Conservation (phyloP, 495 filamentous ascomycete genomes). For the Trichocladium antarcticum region DNA sequence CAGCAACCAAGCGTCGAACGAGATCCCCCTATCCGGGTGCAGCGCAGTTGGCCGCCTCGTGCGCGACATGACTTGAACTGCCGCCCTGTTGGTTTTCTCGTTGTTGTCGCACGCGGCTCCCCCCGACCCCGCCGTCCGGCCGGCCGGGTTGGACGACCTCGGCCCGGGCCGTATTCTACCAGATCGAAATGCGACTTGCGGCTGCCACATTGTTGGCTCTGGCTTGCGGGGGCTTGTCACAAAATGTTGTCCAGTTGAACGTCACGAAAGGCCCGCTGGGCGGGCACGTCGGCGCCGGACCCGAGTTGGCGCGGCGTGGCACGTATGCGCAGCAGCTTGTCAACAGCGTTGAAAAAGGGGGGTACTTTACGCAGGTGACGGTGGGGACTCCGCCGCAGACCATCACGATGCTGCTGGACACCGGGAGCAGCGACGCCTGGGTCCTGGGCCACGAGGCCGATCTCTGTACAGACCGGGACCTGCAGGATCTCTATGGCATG, state of each 20-base stretch:
- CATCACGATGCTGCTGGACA: constrained; percentile 50
- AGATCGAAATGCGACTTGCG: constrained; percentile 12
- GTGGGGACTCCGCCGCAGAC: constrained; percentile 61
- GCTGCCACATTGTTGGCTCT: constrained; percentile 13
- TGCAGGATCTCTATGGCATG: constrained; percentile 29
- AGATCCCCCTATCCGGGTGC: too few species aligned
- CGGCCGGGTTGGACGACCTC: constrained; percentile 1
- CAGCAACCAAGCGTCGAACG: too few species aligned
- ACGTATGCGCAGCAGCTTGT: constrained; percentile 30
- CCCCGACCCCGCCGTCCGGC: not conserved
- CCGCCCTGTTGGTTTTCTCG: too few species aligned
- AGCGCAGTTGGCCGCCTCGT: too few species aligned
- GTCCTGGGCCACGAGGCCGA: constrained; percentile 35
- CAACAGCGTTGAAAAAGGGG: constrained; percentile 40
- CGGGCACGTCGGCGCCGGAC: constrained; percentile 10
- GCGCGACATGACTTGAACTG: too few species aligned
- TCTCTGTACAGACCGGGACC: constrained; percentile 27
- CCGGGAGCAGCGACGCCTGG: constrained; percentile 86
- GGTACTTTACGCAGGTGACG: constrained; percentile 55
- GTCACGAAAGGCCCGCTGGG: constrained; percentile 18
- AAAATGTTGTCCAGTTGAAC: constrained; percentile 24
- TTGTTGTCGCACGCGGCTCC: too few species aligned
- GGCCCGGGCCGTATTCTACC: too few species aligned
- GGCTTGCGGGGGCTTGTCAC: constrained; percentile 12
- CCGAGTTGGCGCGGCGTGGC: constrained; percentile 11